A percentile compares a stretch with the other conserved stretches of the same genome.
Evolutionary conservation across 2,329 filamentous ascomycete species (phyloP).

Genomic region (Malbranchea zuffiana): DNA sequence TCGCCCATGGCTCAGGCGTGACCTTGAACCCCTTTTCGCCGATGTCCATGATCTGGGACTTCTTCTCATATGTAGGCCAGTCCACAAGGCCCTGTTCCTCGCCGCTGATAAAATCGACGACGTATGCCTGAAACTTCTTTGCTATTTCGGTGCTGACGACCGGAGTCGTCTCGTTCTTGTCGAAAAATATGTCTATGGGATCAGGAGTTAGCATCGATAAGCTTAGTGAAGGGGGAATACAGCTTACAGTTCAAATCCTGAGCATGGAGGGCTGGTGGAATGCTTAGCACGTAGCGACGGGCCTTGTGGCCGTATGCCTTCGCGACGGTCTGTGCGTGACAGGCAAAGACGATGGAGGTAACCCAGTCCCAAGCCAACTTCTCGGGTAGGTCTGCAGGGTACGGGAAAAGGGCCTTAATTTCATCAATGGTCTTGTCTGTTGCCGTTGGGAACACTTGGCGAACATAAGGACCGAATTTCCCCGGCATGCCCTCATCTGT

Average conservation of each 20-base stretch:
- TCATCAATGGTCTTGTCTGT: constrained; percentile 6
- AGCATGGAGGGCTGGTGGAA: not conserved
- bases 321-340: constrained; percentile 6
- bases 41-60: not conserved
- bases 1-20: not conserved
- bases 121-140: constrained; percentile 9
- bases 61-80: constrained; percentile 4
- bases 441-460: constrained; percentile 8
- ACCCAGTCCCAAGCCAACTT: constrained; percentile 11
- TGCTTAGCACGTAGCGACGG: not conserved
- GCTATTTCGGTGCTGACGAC: constrained; percentile 6
- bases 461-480: constrained; percentile 11
- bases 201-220: not conserved
- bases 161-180: constrained; percentile 8
- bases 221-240: not conserved
- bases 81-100: constrained; percentile 4
- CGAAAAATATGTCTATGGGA: constrained; percentile 9
- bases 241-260: not conserved
- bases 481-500: constrained; percentile 8
- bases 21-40: not conserved
- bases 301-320: constrained; percentile 2
- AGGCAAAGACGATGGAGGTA: constrained; percentile 8
- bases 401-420: constrained; percentile 10
- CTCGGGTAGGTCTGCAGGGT: constrained; percentile 6
- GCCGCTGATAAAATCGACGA: constrained; percentile 8